phyloP scores from a whole-genome alignment of 352 stramenopile genomes.

The Halophytophthora batemanensis region DNA sequence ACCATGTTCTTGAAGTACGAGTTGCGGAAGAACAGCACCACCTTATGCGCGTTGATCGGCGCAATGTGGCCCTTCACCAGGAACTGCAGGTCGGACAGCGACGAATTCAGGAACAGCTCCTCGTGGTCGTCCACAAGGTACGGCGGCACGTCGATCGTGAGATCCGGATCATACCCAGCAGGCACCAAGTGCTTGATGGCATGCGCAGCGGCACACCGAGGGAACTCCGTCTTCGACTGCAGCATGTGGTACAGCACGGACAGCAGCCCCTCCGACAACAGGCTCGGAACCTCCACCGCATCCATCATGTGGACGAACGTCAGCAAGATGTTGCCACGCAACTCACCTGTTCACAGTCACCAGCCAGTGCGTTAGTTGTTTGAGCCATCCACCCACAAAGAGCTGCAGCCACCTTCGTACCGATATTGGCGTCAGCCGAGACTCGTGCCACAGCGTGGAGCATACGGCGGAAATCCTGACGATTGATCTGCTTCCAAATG shows the following conservation, averaged over 20 bases:
- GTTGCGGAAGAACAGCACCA: conserved; percentile 88
- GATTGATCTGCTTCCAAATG: conserved; percentile 89
- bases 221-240: conserved; percentile 69
- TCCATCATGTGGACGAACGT: conserved; percentile 91
- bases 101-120: conserved; percentile 82
- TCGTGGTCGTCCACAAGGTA: conserved; percentile 88
- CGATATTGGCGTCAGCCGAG: conserved; percentile 71
- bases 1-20: conserved; percentile 92
- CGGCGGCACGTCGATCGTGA: conserved; percentile 72
- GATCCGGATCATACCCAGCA: conserved; percentile 59
- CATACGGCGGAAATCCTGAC: conserved; percentile 83
- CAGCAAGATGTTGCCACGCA: conserved; percentile 83
- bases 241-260: conserved; percentile 82
- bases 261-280: conserved; percentile 77
- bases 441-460: conserved; percentile 79
- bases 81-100: conserved; percentile 82
- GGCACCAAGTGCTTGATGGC: conserved; percentile 87
- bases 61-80: conserved; percentile 84
- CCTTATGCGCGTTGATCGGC: conserved; percentile 86
- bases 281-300: conserved; percentile 54
- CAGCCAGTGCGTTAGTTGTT: conserved; percentile 5
- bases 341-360: conserved; percentile 39
- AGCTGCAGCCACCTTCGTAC: conserved; percentile 17
- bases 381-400: not conserved
- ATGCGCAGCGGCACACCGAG: conserved; percentile 74